Evolutionary conservation across 2,329 filamentous ascomycete genomes (phyloP), one percentile per base, ranked within the genome.

Genomic region (Hymenoscyphus scutula): DNA sequence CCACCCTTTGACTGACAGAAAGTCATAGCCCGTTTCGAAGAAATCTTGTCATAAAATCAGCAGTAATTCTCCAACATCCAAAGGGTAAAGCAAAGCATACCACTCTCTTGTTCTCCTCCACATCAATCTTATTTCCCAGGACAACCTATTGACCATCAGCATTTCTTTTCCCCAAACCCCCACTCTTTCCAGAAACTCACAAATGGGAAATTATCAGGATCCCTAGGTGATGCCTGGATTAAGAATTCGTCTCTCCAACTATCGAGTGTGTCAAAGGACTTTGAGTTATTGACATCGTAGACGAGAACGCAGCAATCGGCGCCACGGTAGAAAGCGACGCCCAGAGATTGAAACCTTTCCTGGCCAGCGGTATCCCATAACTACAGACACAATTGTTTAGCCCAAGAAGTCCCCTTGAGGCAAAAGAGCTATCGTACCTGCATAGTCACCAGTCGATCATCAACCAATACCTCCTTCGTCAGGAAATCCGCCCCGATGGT

Each of bases 401-500:
- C 27, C 27, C 27, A 29, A 29, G 27, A 29, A 29, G 6, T 3
- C 27, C 27, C 27, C 3, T 29, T 29, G 27, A 29, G 27, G 27
- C 27, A 29, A 23, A 30, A 45, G 15, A 29, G 15, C 7, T 27
- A 27, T 37, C 76, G 58, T 83, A 91, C 90, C 89, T 98, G 95
- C 92, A 99, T 98, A 38, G 95, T 99, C 69, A 99, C 95, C 74
- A 98, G 86, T 75, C 94, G 87, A 79, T 98, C 95, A 78, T 98
- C 95, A 60, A 99, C 94, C 68, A 97, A 82, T 48, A 99, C 95
- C 81, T 99, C 95, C 77, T 97, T 96, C 62, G 95, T 99, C 65
- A 99, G 83, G 79, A 99, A 99, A 78, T 99, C 95, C 76, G 95
- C 95, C 70, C 95, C 95, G 76, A 99, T 99, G 54, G 95, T 99